A percentile compares a stretch with the other conserved stretches of the same genome.
Conservation (phyloP, 2,329 filamentous ascomycete genomes). For the Sporothrix pallida region DNA sequence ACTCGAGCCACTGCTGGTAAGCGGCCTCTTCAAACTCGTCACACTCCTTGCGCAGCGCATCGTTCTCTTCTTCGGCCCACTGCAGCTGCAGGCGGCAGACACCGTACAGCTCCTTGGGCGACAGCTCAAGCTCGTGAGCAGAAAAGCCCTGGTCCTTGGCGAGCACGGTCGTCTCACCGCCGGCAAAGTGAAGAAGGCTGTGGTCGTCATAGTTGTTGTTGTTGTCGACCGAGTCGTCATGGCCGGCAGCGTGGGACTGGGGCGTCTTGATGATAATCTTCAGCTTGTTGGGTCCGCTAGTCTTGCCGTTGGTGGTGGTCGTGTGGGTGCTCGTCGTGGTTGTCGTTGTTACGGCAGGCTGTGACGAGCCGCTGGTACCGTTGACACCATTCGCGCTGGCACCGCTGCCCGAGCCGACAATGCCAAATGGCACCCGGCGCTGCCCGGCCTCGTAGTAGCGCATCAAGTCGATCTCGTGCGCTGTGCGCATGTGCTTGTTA, state of each 20-base stretch:
- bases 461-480: slow-evolving; percentile 94
- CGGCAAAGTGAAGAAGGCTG: slow-evolving; percentile 53
- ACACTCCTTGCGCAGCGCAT: slow-evolving; percentile 67
- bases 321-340: no score
- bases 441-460: slow-evolving; percentile 78
- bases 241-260: slow-evolving; percentile 62
- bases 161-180: slow-evolving; percentile 51
- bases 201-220: slow-evolving; percentile 48
- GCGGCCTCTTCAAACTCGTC: slow-evolving; percentile 69
- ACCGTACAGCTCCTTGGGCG: slow-evolving; percentile 65
- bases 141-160: slow-evolving; percentile 67
- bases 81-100: slow-evolving; percentile 73
- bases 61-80: slow-evolving; percentile 73
- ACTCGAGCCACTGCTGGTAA: slow-evolving; percentile 77
- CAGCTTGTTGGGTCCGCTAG: slow-evolving; percentile 55
- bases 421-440: slow-evolving; percentile 65
- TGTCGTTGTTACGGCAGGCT: not conserved
- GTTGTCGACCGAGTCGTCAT: slow-evolving; percentile 54
- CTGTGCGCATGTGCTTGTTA: slow-evolving; percentile 97
- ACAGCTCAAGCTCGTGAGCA: slow-evolving; percentile 65
- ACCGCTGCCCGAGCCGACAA: slow-evolving; percentile 15
- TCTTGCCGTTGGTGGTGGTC: slow-evolving; percentile 44
- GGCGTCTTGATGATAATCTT: slow-evolving; percentile 70
- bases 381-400: slow-evolving; percentile 12
- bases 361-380: slow-evolving; percentile 17